Percentiles rank a stretch among this genome's conserved stretches.
These are phyloP conservation scores for Lunularia cruciata DNA, from an alignment of 225 moss, liverwort and hornwort genomes.

Conservation along the genomic window DNA sequence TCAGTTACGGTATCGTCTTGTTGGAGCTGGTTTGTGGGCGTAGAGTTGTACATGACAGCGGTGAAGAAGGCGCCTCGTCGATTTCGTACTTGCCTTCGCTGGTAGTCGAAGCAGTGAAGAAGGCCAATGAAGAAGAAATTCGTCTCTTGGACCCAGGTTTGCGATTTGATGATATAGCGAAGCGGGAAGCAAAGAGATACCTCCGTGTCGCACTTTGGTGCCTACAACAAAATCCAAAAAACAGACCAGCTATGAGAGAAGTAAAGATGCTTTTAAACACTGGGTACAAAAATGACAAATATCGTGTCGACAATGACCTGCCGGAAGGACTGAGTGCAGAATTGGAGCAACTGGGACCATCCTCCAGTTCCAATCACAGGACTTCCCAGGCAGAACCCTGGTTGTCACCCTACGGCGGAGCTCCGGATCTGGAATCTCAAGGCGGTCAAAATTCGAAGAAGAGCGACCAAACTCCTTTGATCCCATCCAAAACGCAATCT, in stretches of 20 bases:
- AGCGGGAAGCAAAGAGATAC: neutral
- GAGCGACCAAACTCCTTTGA: no score
- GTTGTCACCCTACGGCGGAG: no score
- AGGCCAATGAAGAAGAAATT: neutral
- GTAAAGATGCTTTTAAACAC: neutral
- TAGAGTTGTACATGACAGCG: slow-evolving; percentile 12
- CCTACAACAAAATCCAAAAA: neutral
- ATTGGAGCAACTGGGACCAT: no score
- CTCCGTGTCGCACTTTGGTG: neutral
- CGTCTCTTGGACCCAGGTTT: neutral
- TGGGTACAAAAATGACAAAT: neutral
- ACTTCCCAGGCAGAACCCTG: no score
- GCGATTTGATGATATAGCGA: neutral
- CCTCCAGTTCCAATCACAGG: no score
- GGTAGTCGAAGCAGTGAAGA: neutral
- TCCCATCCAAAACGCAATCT: no score
- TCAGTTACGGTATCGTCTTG: slow-evolving; percentile 70
- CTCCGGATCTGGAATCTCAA: no score
- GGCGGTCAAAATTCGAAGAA: no score
- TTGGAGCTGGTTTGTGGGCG: slow-evolving; percentile 67
- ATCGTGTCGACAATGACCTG: neutral
- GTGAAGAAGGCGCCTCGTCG: no score
- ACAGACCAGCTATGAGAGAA: slow-evolving; percentile 2
- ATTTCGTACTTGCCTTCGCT: neutral
- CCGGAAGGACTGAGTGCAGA: neutral